These are phyloP conservation scores for Apiospora kogelbergensis DNA, from an alignment of 2,329 filamentous ascomycete species.

Conservation along the genomic window DNA sequence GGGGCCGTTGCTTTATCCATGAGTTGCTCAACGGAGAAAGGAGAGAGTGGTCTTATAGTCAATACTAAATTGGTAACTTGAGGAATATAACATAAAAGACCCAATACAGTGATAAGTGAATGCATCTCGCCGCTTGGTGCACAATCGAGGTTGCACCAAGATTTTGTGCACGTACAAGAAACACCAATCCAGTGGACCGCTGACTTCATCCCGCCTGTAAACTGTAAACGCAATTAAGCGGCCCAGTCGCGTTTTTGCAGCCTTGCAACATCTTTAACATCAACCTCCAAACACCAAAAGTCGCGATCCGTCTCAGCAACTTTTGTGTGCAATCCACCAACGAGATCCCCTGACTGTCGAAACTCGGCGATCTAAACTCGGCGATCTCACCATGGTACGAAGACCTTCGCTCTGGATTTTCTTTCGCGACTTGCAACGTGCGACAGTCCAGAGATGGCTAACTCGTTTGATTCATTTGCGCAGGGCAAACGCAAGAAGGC, in stretches of 20 bases:
- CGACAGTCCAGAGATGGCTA: background rate
- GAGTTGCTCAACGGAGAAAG: background rate
- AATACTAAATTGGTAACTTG: background rate
- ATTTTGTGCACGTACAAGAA: background rate
- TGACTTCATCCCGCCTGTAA: background rate
- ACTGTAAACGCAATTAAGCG: background rate
- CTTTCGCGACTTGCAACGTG: background rate
- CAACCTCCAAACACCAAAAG: background rate
- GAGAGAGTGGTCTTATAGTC: background rate
- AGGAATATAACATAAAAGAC: background rate
- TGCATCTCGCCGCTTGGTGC: background rate
- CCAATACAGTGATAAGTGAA: too few relatives aligned
- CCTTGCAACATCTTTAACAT: background rate
- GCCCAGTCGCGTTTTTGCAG: background rate
- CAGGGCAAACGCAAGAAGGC: conserved; percentile 94
- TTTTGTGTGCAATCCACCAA: conserved; percentile 5
- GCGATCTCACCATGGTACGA: background rate
- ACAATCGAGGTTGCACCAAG: background rate
- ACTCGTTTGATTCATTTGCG: background rate
- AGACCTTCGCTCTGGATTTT: background rate
- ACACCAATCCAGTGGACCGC: background rate
- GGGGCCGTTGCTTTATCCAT: too few relatives aligned
- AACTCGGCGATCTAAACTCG: background rate
- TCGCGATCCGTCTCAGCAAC: background rate
- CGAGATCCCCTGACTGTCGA: background rate